phyloP scores from a whole-genome alignment of 2,329 filamentous ascomycete genomes.

The Hymenoscyphus scutula region DNA sequence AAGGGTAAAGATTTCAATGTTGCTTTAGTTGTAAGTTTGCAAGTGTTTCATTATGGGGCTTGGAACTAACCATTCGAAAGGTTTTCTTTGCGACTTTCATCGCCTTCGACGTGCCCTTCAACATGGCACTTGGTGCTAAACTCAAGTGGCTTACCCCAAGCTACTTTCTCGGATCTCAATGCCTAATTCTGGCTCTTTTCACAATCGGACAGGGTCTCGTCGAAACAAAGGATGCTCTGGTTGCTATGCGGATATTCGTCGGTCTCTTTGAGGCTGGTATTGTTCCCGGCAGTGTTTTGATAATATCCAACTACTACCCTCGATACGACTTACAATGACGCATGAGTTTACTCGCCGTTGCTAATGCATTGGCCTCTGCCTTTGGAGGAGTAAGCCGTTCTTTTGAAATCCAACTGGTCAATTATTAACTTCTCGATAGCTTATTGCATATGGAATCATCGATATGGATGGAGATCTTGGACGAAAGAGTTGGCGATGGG shows the following conservation, averaged over 20 bases:
- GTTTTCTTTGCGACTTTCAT: conserved; percentile 56
- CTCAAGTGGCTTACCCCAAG: not conserved
- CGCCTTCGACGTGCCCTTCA: conserved; percentile 59
- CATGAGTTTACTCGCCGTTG: conserved; percentile 5
- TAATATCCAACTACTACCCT: conserved; percentile 9
- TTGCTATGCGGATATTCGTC: conserved; percentile 9
- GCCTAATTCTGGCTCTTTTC: conserved; percentile 3
- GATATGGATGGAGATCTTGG: conserved; percentile 45
- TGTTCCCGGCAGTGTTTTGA: conserved; percentile 5
- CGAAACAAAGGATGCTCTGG: not conserved
- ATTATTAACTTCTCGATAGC: conserved; percentile 11
- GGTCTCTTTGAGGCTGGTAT: conserved; percentile 7
- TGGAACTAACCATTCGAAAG: not conserved
- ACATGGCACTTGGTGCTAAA: conserved; percentile 45
- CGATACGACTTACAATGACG: conserved; percentile 11
- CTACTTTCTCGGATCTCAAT: conserved; percentile 4
- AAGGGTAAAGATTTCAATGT: conserved; percentile 8
- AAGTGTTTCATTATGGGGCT: not conserved
- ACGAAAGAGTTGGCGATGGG: conserved; percentile 50
- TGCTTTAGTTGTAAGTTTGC: conserved; percentile 5
- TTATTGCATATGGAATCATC: conserved; percentile 48
- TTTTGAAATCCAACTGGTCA: not conserved
- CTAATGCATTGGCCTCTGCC: conserved; percentile 9
- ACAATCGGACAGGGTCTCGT: conserved; percentile 7
- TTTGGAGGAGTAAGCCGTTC: conserved; percentile 5